Conservation (phyloP, 352 stramenopile species). For the Globisporangium lucens region DNA sequence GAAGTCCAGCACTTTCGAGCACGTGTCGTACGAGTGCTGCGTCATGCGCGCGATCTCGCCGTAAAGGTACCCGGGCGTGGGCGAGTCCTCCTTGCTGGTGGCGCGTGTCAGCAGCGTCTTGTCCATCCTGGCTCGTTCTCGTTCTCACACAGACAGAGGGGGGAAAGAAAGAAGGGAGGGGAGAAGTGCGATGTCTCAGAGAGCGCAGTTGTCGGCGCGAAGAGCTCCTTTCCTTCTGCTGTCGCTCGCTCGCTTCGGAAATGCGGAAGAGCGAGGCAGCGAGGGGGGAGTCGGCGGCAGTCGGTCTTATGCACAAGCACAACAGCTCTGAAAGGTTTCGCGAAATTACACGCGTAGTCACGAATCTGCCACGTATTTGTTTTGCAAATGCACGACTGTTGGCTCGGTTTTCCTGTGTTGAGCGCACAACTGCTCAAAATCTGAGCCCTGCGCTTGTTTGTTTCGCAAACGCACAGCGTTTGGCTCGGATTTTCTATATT, state of each 20-base stretch:
- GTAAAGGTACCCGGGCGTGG: slow-evolving; percentile 96
- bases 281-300: slow-evolving; percentile 3
- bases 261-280: slow-evolving; percentile 3
- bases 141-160: background rate
- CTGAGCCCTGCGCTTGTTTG: background rate
- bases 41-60: slow-evolving; percentile 94
- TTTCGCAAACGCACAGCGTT: background rate
- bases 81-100: slow-evolving; percentile 92
- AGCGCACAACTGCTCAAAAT: background rate
- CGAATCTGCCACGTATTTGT: background rate
- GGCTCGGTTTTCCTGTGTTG: background rate
- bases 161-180: background rate
- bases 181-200: background rate
- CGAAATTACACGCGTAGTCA: background rate
- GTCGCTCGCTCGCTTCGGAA: slow-evolving; percentile 9
- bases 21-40: slow-evolving; percentile 89
- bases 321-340: background rate
- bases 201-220: background rate
- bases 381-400: background rate
- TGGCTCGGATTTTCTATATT: background rate
- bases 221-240: slow-evolving; percentile 6
- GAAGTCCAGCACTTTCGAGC: slow-evolving; percentile 87
- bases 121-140: slow-evolving; percentile 71
- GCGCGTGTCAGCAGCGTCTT: slow-evolving; percentile 90
- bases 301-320: slow-evolving; percentile 5